phyloP scores from a whole-genome alignment of 768 basidiomycete genomes.

The Goffeauzyma gilvescens region DNA sequence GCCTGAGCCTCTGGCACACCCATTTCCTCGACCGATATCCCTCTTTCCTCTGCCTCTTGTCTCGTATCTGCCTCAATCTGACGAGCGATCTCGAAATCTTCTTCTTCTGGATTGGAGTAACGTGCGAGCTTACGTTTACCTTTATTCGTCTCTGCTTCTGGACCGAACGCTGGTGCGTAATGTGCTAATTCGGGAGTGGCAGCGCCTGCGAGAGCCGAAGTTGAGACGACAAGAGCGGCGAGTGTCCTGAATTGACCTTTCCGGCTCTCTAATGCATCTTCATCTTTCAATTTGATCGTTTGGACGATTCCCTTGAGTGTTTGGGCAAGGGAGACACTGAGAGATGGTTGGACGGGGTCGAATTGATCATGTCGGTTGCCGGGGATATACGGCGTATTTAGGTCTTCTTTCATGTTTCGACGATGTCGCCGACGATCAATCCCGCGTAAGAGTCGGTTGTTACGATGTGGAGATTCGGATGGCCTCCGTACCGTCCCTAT shows the following conservation, averaged over 20 bases:
- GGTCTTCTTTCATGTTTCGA: slow-evolving; percentile 15
- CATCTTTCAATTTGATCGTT: neutral
- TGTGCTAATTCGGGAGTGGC: slow-evolving; percentile 17
- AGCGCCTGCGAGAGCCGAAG: slow-evolving; percentile 11
- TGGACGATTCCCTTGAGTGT: slow-evolving; percentile 1
- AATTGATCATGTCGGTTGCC: slow-evolving; percentile 9
- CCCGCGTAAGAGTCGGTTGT: too few relatives aligned
- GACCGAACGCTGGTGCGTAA: slow-evolving; percentile 13
- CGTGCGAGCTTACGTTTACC: slow-evolving; percentile 12
- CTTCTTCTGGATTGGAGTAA: slow-evolving; percentile 12
- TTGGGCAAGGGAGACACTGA: slow-evolving; percentile 12
- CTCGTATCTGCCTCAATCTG: slow-evolving; percentile 8
- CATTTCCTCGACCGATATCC: slow-evolving; percentile 3
- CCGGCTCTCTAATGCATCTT: neutral
- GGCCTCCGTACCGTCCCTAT: too few relatives aligned
- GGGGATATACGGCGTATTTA: slow-evolving; percentile 23
- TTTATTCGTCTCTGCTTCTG: slow-evolving; percentile 16
- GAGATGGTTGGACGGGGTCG: slow-evolving; percentile 10
- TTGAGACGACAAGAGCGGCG: slow-evolving; percentile 19
- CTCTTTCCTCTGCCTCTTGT: slow-evolving; percentile 9
- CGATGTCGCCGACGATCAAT: too few relatives aligned
- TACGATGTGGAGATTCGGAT: too few relatives aligned
- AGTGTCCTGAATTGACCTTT: slow-evolving; percentile 9
- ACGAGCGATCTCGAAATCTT: slow-evolving; percentile 8
- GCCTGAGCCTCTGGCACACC: neutral